These are phyloP conservation scores for Cystobasidium sp. DNA, from an alignment of 1,284 basidiomycete genomes.

Conservation along the genomic window DNA sequence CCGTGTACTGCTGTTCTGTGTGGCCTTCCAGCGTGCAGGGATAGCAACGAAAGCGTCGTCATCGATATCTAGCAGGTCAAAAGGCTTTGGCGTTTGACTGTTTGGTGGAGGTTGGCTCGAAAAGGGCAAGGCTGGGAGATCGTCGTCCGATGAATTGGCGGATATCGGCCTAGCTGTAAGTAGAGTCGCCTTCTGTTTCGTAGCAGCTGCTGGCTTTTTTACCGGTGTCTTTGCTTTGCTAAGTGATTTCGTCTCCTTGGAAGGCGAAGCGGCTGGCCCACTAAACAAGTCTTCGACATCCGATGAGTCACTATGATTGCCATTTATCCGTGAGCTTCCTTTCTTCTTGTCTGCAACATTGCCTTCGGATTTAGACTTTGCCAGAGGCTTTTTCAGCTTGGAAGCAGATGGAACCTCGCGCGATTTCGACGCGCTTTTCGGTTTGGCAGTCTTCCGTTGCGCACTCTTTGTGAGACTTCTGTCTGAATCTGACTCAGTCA, in stretches of 20 bases:
- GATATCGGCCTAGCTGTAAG: background rate
- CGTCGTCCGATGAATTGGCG: conserved; percentile 14
- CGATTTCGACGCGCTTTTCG: background rate
- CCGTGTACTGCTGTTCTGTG: no score
- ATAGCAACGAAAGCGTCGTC: conserved; percentile 11
- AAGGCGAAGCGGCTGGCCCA: background rate
- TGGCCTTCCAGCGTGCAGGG: conserved; percentile 1
- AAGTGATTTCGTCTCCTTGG: background rate
- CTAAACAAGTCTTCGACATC: background rate
- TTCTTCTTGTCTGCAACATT: background rate
- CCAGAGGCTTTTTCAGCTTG: background rate
- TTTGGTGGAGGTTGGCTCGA: conserved; percentile 6
- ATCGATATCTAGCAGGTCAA: conserved; percentile 17
- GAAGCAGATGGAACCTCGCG: background rate
- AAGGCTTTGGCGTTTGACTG: background rate
- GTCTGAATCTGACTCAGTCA: background rate
- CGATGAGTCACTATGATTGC: background rate
- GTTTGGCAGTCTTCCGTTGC: background rate
- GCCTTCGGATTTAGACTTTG: conserved; percentile 1
- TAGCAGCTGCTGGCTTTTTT: background rate
- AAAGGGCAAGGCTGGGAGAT: conserved; percentile 6
- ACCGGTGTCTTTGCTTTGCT: background rate
- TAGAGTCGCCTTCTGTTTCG: background rate
- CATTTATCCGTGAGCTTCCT: background rate
- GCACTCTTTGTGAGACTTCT: background rate